These are phyloP conservation scores for Petunia axillaris DNA, from an alignment of 257 asterid genomes.

Conservation along the genomic window DNA sequence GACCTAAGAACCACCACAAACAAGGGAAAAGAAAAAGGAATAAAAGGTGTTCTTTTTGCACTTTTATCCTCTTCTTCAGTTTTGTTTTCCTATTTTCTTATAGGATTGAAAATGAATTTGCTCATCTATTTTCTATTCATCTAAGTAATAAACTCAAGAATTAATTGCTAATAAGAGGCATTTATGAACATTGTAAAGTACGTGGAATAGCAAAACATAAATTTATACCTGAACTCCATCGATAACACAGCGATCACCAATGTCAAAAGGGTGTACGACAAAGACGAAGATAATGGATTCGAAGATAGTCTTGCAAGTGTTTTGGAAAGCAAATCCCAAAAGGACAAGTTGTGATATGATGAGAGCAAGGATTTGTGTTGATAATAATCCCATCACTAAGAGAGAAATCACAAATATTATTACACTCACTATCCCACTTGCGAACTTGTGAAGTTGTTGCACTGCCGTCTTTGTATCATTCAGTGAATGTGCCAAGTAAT, in stretches of 20 bases:
- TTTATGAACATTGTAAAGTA: neutral
- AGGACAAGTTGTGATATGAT: slow-evolving; percentile 59
- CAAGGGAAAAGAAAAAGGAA: neutral
- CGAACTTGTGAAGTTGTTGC: slow-evolving; percentile 63
- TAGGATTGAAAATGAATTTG: too few relatives aligned
- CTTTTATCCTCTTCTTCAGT: too few relatives aligned
- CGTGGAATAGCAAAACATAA: neutral
- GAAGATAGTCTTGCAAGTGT: slow-evolving; percentile 67
- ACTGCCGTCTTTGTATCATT: slow-evolving; percentile 73
- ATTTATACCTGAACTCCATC: slow-evolving; percentile 68
- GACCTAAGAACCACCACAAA: too few relatives aligned
- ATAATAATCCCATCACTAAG: slow-evolving; percentile 58
- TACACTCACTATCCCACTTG: slow-evolving; percentile 53
- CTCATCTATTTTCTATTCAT: too few relatives aligned
- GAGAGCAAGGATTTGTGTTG: slow-evolving; percentile 58
- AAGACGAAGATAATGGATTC: slow-evolving; percentile 69
- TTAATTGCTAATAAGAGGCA: too few relatives aligned
- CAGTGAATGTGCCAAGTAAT: slow-evolving; percentile 57
- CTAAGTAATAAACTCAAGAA: too few relatives aligned
- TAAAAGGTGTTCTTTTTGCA: neutral
- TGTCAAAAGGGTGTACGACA: slow-evolving; percentile 72
- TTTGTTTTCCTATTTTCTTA: too few relatives aligned
- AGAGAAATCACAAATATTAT: slow-evolving; percentile 42
- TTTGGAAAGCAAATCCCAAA: slow-evolving; percentile 63
- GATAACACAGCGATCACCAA: slow-evolving; percentile 68